Evolutionary conservation across 208 protist genomes (phyloP), one percentile per base, ranked within the genome.

Genomic region (Leishmania amazonensis): DNA sequence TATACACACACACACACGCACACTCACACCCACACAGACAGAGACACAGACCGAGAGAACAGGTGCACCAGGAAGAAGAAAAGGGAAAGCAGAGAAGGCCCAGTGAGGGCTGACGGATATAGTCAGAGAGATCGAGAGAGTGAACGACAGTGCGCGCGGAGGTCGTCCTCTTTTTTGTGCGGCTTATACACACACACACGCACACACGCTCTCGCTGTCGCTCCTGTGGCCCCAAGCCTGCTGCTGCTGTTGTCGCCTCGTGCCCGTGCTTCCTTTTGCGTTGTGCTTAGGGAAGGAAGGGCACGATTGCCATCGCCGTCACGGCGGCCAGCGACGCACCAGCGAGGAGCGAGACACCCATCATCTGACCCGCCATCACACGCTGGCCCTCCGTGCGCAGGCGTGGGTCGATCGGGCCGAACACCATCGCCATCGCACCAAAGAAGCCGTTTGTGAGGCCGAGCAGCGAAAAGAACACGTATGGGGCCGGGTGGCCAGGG

Each of bases 371-470:
- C 1, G 93, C 91, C 93, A 96, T 93, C 35, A 92, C 90, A 35
- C 87, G 89, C 90, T 96, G 85, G 15, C 91, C 91, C 17, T 90
- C 88, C n/a, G 90, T 92, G 71, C 80, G 83, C 42, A 96, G 85
- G 11, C 77, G 82, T 19, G 84, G 31, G 15, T 84, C 87, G 65
- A 83, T 85, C n/a, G 94, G 92, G 17, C 92, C 96, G 35, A 90
- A 88, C 67, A 97, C 94, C 96, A 98, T 97, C 58, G 86, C 62
- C n/a, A 88, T 80, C 0, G 89, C 87, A 45, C 90, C 91, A 53
- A 93, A 89, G 81, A 95, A 96, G 65, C 94, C 94, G 73, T 96
- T 96, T 1, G 92, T 96, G 54, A 97, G 80, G 21, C 92, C 90
- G 75, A 95, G 70, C 35, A 86, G 60, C 19, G 85, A 76, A 38